phyloP scores from a whole-genome alignment of 352 stramenopile genomes.

The Globisporangium cylindrosporum region DNA sequence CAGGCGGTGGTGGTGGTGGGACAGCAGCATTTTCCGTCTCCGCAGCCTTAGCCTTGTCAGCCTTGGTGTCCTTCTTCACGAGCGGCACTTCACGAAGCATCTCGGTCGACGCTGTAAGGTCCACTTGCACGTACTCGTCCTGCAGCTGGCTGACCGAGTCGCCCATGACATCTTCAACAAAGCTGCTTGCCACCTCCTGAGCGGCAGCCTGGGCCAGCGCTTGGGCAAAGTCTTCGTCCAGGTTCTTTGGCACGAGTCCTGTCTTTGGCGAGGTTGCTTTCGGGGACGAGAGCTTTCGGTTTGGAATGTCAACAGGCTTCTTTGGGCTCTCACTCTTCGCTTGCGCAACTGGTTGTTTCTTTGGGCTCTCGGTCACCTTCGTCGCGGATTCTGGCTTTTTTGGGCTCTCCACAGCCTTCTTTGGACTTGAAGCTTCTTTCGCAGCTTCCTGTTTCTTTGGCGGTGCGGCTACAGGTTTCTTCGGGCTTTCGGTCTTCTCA shows the following conservation, averaged over 20 bases:
- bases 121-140: constrained; percentile 69
- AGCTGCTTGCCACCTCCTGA: constrained; percentile 34
- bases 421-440: constrained; percentile 19
- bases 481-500: constrained; percentile 17
- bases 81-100: constrained; percentile 24
- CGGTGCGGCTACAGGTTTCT: neutral
- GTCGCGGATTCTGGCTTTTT: constrained; percentile 16
- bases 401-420: constrained; percentile 1
- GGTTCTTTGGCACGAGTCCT: constrained; percentile 18
- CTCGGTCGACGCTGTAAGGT: constrained; percentile 51
- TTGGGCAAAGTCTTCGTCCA: constrained; percentile 30
- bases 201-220: constrained; percentile 22
- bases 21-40: neutral
- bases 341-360: neutral
- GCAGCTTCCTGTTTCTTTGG: constrained; percentile 16
- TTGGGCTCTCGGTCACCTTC: constrained; percentile 9
- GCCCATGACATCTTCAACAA: constrained; percentile 44
- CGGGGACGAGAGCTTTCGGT: constrained; percentile 4
- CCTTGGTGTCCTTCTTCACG: constrained; percentile 13
- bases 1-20: neutral
- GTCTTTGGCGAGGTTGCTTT: constrained; percentile 16
- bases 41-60: neutral
- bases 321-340: constrained; percentile 14
- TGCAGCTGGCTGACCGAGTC: constrained; percentile 45
- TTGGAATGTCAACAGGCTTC: constrained; percentile 1